Evolutionary conservation across 2,329 filamentous ascomycete genomes (phyloP).

Genomic region (Chaetomium globosum): DNA sequence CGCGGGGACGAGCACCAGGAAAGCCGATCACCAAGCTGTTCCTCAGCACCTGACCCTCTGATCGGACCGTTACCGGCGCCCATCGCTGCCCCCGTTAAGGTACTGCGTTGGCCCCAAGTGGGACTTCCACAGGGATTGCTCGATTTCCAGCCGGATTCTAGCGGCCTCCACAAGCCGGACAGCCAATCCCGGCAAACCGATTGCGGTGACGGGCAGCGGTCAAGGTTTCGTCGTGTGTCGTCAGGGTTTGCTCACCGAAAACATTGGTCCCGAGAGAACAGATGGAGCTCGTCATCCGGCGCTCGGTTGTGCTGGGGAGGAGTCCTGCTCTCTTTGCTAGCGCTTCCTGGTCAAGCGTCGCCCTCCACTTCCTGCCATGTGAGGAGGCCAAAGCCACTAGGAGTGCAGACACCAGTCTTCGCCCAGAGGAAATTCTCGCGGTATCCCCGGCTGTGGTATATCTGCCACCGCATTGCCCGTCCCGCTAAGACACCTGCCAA

Average conservation of each 20-base stretch:
- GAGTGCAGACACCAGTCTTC: not conserved
- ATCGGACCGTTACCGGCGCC: conserved; percentile 35
- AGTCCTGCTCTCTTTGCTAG: conserved; percentile 12
- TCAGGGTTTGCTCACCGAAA: conserved; percentile 29
- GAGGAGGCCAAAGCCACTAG: conserved; percentile 15
- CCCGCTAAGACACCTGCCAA: not conserved
- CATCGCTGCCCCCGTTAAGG: not conserved
- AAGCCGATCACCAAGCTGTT: not conserved
- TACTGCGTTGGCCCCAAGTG: conserved; percentile 17
- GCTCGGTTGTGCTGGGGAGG: conserved; percentile 23
- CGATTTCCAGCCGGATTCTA: conserved; percentile 22
- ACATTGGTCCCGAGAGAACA: conserved; percentile 18
- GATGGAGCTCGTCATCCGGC: conserved; percentile 29
- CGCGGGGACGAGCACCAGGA: too few species aligned
- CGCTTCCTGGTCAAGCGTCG: conserved; percentile 22
- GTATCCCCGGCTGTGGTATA: not conserved
- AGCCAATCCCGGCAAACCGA: conserved; percentile 29
- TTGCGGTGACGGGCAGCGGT: conserved; percentile 25
- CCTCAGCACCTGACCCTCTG: conserved; percentile 7
- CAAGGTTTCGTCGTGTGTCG: conserved; percentile 24
- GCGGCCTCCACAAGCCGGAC: conserved; percentile 28
- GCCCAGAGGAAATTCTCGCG: conserved; percentile 4
- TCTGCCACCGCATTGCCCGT: not conserved
- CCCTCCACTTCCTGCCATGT: not conserved
- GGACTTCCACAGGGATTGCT: conserved; percentile 15